These are phyloP conservation scores for Verticillium tricorpus DNA, from an alignment of 2,329 filamentous ascomycete species.

Conservation along the genomic window DNA sequence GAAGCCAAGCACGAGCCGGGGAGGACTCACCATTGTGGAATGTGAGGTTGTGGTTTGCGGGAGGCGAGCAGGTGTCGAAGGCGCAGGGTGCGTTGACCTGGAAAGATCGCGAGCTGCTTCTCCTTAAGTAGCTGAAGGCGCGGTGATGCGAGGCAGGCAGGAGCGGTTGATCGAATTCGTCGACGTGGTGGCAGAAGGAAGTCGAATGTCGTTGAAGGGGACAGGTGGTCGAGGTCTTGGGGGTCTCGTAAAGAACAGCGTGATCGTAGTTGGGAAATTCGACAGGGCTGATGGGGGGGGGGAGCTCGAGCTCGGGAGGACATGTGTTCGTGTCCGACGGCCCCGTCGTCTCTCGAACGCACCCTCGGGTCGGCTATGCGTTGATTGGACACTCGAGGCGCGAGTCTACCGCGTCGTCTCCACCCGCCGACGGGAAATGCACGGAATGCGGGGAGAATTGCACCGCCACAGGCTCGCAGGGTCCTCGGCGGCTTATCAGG, in stretches of 20 bases:
- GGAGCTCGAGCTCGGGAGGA: background rate
- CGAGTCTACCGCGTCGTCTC: background rate
- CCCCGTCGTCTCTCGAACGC: background rate
- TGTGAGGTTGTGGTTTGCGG: background rate
- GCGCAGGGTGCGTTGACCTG: background rate
- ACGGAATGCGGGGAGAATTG: background rate
- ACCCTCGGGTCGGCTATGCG: background rate
- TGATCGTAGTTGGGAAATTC: background rate
- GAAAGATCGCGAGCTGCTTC: background rate
- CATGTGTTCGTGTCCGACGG: background rate
- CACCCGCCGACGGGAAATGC: background rate
- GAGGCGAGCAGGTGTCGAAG: background rate
- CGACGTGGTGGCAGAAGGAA: background rate
- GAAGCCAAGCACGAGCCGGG: background rate
- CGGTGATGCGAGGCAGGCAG: background rate
- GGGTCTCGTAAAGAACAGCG: background rate
- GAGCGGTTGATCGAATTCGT: background rate
- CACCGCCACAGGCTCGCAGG: background rate
- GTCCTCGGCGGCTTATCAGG: background rate
- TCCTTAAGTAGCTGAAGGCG: background rate
- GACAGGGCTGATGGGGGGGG: background rate
- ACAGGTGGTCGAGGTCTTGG: background rate
- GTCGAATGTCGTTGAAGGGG: background rate
- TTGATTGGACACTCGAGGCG: background rate
- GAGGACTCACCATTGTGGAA: slow-evolving; percentile 15